Evolutionary conservation across 257 asterid genomes (phyloP).

Genomic region (Plantago major): DNA sequence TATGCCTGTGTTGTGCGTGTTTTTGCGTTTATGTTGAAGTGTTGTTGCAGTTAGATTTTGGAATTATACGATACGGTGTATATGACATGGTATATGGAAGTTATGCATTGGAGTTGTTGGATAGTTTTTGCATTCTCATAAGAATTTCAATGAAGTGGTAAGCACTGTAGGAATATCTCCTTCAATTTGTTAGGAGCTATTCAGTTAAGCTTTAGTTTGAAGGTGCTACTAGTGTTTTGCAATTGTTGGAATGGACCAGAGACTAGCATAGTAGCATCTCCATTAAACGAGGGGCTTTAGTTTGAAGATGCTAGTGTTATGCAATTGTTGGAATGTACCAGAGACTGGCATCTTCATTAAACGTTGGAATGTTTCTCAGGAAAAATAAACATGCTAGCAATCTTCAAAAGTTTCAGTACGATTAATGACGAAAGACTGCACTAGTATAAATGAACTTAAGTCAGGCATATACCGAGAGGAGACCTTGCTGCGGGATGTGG

Average conservation of each 20-base stretch:
- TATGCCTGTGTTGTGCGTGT: background rate
- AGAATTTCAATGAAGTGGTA: too few species aligned
- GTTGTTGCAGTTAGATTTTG: background rate
- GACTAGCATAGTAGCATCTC: too few species aligned
- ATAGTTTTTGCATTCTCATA: too few species aligned
- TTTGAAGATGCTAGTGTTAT: background rate
- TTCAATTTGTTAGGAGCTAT: background rate
- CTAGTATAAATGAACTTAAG: too few species aligned
- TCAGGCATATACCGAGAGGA: too few species aligned
- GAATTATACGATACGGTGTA: background rate
- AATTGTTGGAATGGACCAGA: background rate
- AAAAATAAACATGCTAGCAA: too few species aligned
- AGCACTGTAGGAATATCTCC: too few species aligned
- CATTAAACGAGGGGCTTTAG: background rate
- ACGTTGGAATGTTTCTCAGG: background rate
- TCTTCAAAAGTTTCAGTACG: background rate
- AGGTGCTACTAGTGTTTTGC: background rate
- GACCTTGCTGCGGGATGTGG: too few species aligned
- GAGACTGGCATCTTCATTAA: background rate
- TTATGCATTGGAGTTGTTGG: background rate
- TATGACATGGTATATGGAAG: too few species aligned
- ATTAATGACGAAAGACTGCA: too few species aligned
- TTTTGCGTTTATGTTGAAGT: background rate
- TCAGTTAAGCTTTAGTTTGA: background rate
- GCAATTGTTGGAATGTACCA: background rate